Evolutionary conservation across 352 stramenopile genomes (phyloP), one percentile per base, ranked within the genome.

Genomic region (Halophytophthora polymorphica): DNA sequence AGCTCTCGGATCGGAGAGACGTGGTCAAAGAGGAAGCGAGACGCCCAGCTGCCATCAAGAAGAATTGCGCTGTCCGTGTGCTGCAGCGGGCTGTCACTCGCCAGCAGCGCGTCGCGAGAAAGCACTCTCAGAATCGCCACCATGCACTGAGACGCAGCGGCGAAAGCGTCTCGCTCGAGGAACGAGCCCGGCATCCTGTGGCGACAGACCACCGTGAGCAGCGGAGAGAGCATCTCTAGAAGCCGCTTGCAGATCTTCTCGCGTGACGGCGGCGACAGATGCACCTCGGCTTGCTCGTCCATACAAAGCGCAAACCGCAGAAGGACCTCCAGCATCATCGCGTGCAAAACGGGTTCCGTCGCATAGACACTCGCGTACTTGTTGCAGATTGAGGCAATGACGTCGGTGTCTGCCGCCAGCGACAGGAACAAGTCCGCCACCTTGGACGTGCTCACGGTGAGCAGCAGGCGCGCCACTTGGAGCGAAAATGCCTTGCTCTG

Each of bases 141-240:
- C 18, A 89, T 67, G 31, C 73, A 78, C 22, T 77, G 58, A 14
- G 69, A 65, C 0, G 59, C 69, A 29, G 56, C 25, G 2, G 51
- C 56, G 46, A 81, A 83, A 2, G 70, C 50, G 31, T 80, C 60
- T 14, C 66, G 68, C 10, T 73, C 69, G 7, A 73, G 18, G 22
- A 81, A 90, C 2, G 76, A 86, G 0, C 72, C 72, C 35, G 79
- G 76, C 2, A 78, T 48, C 21, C 72, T 71, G 47, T 88, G 76
- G 7, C 72, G 64, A 25, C 64, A 78, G 7, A 83, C 54, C 19
- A 83, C 53, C 5, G 73, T 66, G 11, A 83, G 37, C 22, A 88
- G 42, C 35, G 78, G 64, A 2, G 71, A 68, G 0, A 80, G 34
- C 44, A 73, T 67, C n/a, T 60, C 69, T 15, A 53, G 22, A 31